A percentile compares a stretch with the other conserved stretches of the same genome.
Evolutionary conservation across 768 basidiomycete genomes (phyloP).

Genomic region (Dendrothele bispora): DNA sequence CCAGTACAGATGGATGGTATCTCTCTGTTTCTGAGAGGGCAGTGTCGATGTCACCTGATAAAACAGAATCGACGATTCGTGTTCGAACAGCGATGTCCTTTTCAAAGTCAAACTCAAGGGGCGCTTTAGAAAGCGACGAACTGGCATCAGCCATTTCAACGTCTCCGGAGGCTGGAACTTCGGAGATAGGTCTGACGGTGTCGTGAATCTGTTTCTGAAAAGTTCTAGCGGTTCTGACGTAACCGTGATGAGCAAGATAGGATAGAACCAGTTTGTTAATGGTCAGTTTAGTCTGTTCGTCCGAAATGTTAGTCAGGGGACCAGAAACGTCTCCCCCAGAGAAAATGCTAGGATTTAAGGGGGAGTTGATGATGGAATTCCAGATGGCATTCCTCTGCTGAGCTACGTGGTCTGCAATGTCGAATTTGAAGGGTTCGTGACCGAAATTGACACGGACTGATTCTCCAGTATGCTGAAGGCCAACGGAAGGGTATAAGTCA

Average conservation of each 20-base stretch:
- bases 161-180: slow-evolving; percentile 33
- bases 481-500: slow-evolving; percentile 84
- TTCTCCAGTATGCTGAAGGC: slow-evolving; percentile 80
- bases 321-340: slow-evolving; percentile 21
- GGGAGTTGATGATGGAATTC: slow-evolving; percentile 61
- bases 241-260: slow-evolving; percentile 86
- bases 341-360: slow-evolving; percentile 42
- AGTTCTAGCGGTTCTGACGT: slow-evolving; percentile 66
- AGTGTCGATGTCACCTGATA: slow-evolving; percentile 67
- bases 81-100: slow-evolving; percentile 67
- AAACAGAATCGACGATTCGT: slow-evolving; percentile 67
- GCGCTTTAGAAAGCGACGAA: slow-evolving; percentile 6
- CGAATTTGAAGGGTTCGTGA: slow-evolving; percentile 80
- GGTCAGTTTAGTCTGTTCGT: slow-evolving; percentile 55
- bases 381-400: slow-evolving; percentile 67
- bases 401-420: slow-evolving; percentile 85
- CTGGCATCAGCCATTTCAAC: slow-evolving; percentile 47
- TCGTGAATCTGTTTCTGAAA: slow-evolving; percentile 51
- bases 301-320: slow-evolving; percentile 27
- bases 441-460: slow-evolving; percentile 87
- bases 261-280: slow-evolving; percentile 74
- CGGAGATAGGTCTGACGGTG: slow-evolving; percentile 11
- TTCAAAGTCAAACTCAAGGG: slow-evolving; percentile 25
- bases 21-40: slow-evolving; percentile 57
- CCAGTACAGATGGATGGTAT: slow-evolving; percentile 65